Evolutionary conservation across 2,329 filamentous ascomycete genomes (phyloP), one percentile per base, ranked within the genome.

Genomic region (Bretziella fagacearum): DNA sequence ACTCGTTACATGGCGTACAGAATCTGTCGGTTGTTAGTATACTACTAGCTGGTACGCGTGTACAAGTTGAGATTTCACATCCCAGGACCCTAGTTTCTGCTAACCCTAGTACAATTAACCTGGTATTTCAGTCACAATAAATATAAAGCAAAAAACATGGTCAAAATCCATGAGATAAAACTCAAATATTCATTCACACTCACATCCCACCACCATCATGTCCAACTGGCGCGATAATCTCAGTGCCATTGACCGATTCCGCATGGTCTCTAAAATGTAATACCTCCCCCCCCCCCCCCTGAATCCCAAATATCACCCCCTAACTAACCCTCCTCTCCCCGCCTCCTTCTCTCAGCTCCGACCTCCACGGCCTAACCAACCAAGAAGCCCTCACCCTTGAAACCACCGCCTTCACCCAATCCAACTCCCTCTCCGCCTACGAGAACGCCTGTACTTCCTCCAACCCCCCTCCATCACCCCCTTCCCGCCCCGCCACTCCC

Each of bases 341-440:
- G n/a, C 5, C 27, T 3, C 4, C 10, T n/a, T 20, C 35, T 22
- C 26, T 3, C n/a, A 43, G 40, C 40, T n/a, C 40, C 26, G 15
- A 50, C 48, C 2, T 52, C 58, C 32, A 53, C 52, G 23, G 40
- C 53, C 6, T 46, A 47, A 35, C 52, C 50, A 15, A 26, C 55
- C 20, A 26, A 18, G 35, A 67, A 32, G 84, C 83, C 17, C 79
- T 80, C 56, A 60, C 69, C 40, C 63, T 77, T 33, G 86, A 93
- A 60, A 73, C 71, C 39, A 67, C 71, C 8, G 74, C 77, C 10
- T 82, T 76, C 54, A 67, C 26, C 48, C 39, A 36, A 50, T 44
- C 26, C 53, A 26, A 32, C 52, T 6, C 50, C 48, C 6, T 44
- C 50, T 10, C 44, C 47, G 18, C 47, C 25, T 35, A 42, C 29